Evolutionary conservation across 129 eudicot species (phyloP), one percentile per base, ranked within the genome.

Genomic region (Arctium minus): DNA sequence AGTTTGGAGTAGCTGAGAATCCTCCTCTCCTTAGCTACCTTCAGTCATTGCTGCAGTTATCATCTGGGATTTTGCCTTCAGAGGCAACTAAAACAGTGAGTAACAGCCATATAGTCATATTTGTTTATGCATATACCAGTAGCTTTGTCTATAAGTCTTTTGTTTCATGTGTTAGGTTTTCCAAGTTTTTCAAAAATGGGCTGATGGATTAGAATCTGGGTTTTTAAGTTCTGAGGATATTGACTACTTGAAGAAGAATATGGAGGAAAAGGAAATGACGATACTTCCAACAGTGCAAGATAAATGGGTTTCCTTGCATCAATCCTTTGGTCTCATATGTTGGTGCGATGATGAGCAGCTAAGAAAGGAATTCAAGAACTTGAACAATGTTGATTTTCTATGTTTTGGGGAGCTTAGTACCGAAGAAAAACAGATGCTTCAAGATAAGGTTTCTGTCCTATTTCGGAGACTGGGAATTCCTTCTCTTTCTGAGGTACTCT

Each of bases 301-400:
- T 88, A 87, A 86, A 86, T 94, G 98, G 98, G 97, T 94, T 73
- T 94, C 98, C 13, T 88, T 94, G 74, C 90, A 92, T 85, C 76
- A 87, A 37, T 90, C 91, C 2, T 88, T 79, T 82, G 97, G 98
- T 73, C 87, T 94, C 27, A 31, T 92, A 36, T 94, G 97, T 83
- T 94, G 97, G 97, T 92, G 86, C 72, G 88, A 92, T 76, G 94
- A 90, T 75, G 93, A 92, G 33, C 68, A 80, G 33, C 80, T 94
- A 56, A 86, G 80, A 83, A 86, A 86, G 77, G 97, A 94, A 81
- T 94, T 94, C 81, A 86, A 85, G 85, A 84, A 90, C 79, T 83
- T 77, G 29, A 88, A 85, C 53, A 88, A 90, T 82, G 78, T 94
- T 70, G 90, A 92, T 80, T 89, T 90, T 80, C 76, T 94, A 15